phyloP scores from a whole-genome alignment of 2,329 filamentous ascomycete species.

The Fusarium nygamai region DNA sequence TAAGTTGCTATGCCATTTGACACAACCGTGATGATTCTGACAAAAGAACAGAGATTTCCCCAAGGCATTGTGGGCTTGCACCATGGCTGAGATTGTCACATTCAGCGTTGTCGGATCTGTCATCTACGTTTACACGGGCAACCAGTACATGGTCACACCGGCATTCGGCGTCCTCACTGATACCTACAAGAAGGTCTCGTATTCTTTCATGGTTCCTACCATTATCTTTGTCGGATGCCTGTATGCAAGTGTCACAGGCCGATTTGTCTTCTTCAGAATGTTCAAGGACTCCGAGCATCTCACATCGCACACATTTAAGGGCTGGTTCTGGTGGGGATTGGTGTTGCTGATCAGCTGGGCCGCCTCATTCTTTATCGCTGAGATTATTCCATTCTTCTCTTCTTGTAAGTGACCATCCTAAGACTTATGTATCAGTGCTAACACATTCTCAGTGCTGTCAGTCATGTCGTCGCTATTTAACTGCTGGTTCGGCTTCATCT shows the following conservation, averaged over 20 bases:
- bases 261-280: slow-evolving; percentile 90
- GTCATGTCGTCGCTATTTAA: slow-evolving; percentile 89
- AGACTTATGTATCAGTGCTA: not conserved
- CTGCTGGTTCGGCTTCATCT: slow-evolving; percentile 94
- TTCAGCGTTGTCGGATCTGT: slow-evolving; percentile 84
- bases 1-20: slow-evolving; percentile 33
- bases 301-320: slow-evolving; percentile 79
- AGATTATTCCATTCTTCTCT: slow-evolving; percentile 92
- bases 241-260: slow-evolving; percentile 87
- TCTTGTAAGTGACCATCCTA: slow-evolving; percentile 61
- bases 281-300: slow-evolving; percentile 84
- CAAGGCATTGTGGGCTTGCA: slow-evolving; percentile 90
- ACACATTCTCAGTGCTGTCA: slow-evolving; percentile 60
- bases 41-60: slow-evolving; percentile 74
- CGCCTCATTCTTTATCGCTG: slow-evolving; percentile 85
- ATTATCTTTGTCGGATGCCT: slow-evolving; percentile 90
- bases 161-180: slow-evolving; percentile 86
- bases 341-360: slow-evolving; percentile 79
- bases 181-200: slow-evolving; percentile 85
- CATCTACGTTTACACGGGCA: slow-evolving; percentile 85
- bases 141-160: slow-evolving; percentile 86
- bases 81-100: slow-evolving; percentile 84
- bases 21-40: not conserved
- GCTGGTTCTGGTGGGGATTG: slow-evolving; percentile 80
- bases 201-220: slow-evolving; percentile 95